Conservation (phyloP, 306 rosid genomes). For the Cyamopsis tetragonoloba region DNA sequence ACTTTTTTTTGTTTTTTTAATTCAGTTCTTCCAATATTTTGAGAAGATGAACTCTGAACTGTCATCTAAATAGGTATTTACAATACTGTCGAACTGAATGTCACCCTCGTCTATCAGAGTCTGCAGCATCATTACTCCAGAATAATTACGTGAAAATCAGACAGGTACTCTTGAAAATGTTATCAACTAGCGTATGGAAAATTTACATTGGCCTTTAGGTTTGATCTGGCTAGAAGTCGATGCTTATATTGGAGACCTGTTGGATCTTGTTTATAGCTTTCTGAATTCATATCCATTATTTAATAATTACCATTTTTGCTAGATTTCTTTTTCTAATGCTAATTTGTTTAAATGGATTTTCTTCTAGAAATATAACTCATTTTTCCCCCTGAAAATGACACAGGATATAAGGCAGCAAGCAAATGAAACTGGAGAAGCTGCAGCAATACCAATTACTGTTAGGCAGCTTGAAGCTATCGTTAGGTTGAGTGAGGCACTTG, state of each 20-base stretch:
- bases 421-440: slow-evolving; percentile 87
- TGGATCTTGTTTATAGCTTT: background rate
- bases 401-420: slow-evolving; percentile 99
- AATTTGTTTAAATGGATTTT: background rate
- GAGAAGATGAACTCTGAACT: slow-evolving; percentile 19
- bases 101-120: slow-evolving; percentile 78
- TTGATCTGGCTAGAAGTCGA: slow-evolving; percentile 8
- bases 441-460: slow-evolving; percentile 90
- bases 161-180: slow-evolving; percentile 61
- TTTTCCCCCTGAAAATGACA: background rate
- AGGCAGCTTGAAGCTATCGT: slow-evolving; percentile 97
- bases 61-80: slow-evolving; percentile 60
- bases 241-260: background rate
- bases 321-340: background rate
- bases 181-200: slow-evolving; percentile 8
- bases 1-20: too few relatives aligned
- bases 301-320: background rate
- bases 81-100: slow-evolving; percentile 80
- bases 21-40: slow-evolving; percentile 13
- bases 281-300: background rate
- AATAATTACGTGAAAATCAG: slow-evolving; percentile 85
- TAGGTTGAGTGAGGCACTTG: slow-evolving; percentile 93
- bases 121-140: slow-evolving; percentile 71
- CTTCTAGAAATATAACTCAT: background rate
- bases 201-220: background rate